Percentiles rank a stretch among this genome's conserved stretches.
These are phyloP conservation scores for Lactarius sp. DNA, from an alignment of 768 basidiomycete species.

Conservation along the genomic window DNA sequence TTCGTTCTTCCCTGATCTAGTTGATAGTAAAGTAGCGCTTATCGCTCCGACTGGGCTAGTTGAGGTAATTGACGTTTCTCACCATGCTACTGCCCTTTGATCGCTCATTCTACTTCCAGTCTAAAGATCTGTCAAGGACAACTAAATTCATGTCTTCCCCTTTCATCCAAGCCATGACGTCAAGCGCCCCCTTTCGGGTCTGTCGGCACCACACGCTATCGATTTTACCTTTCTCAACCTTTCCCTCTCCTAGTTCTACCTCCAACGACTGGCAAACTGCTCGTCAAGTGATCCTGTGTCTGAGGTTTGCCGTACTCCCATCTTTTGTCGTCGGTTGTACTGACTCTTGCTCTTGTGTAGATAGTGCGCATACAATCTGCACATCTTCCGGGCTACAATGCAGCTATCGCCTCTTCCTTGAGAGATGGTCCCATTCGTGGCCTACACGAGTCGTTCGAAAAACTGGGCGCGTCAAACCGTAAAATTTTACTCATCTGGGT, in stretches of 20 bases:
- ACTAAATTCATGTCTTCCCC: constrained; percentile 77
- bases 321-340: neutral
- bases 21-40: constrained; percentile 58
- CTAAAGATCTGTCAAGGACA: constrained; percentile 64
- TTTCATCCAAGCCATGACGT: constrained; percentile 59
- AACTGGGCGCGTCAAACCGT: constrained; percentile 43
- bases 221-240: neutral
- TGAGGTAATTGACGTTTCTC: constrained; percentile 39
- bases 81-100: neutral
- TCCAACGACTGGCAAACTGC: constrained; percentile 33
- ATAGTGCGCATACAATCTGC: constrained; percentile 77
- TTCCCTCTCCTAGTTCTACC: constrained; percentile 29
- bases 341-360: constrained; percentile 31
- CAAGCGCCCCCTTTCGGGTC: constrained; percentile 59
- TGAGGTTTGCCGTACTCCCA: constrained; percentile 27
- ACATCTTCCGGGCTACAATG: constrained; percentile 68
- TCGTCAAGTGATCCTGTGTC: constrained; percentile 30
- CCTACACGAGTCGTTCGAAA: constrained; percentile 48
- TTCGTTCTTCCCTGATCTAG: constrained; percentile 65
- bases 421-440: constrained; percentile 70
- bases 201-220: constrained; percentile 24
- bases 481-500: constrained; percentile 64
- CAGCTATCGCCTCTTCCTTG: constrained; percentile 70
- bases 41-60: constrained; percentile 68
- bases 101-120: constrained; percentile 32